Percentiles rank a stretch among this genome's conserved stretches.
Conservation (phyloP, 139 green algal species). For the Ulvella scutata region DNA sequence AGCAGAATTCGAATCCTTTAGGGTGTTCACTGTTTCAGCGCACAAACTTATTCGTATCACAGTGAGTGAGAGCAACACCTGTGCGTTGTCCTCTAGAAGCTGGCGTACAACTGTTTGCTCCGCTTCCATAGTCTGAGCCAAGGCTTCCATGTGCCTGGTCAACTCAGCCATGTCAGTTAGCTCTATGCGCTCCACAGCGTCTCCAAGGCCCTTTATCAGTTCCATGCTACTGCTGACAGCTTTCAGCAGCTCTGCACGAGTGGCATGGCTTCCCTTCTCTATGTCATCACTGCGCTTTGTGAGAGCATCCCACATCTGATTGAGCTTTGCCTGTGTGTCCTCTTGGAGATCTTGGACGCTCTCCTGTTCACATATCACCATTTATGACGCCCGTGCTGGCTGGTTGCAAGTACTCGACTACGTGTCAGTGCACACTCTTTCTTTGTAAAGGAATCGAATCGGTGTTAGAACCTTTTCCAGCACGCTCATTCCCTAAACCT, state of each 20-base stretch:
- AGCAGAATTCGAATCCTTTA: no score
- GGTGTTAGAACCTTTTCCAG: no score
- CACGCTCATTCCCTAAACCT: no score
- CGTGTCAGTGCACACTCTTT: no score
- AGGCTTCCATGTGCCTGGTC: background rate
- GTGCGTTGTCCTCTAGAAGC: background rate
- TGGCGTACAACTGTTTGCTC: background rate
- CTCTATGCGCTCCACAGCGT: slow-evolving; percentile 2
- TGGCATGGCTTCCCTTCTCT: background rate
- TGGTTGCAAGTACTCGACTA: no score
- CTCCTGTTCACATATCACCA: background rate
- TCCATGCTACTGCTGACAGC: background rate
- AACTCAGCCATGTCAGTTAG: background rate
- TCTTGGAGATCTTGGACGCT: background rate
- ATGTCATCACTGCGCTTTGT: background rate
- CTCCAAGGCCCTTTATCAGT: background rate
- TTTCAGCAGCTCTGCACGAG: background rate
- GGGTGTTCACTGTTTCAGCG: no score
- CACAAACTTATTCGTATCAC: no score
- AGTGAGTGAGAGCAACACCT: no score
- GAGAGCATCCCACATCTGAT: background rate
- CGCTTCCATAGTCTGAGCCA: background rate
- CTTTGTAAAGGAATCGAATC: no score
- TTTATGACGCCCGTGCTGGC: no score
- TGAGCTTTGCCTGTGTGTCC: background rate